These are phyloP conservation scores for Candida endomychidarum DNA, from an alignment of 805 yeast species.

Conservation along the genomic window DNA sequence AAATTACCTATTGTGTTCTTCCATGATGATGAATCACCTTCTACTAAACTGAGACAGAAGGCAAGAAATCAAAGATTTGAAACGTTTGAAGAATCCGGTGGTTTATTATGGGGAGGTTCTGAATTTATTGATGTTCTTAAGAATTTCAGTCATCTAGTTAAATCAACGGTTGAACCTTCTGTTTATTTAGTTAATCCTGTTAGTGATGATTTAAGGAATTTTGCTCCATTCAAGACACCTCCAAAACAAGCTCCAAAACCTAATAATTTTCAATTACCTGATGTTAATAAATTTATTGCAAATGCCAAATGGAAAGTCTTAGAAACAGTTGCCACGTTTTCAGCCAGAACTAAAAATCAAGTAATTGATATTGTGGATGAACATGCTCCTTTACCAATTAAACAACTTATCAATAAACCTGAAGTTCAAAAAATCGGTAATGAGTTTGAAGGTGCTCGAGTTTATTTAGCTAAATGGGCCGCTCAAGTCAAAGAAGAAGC, in stretches of 20 bases:
- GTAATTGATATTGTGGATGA: constrained; percentile 66
- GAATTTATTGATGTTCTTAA: constrained; percentile 62
- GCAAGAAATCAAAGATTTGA: constrained; percentile 65
- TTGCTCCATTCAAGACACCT: constrained; percentile 37
- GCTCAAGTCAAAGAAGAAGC: constrained; percentile 91
- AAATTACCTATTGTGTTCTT: constrained; percentile 83
- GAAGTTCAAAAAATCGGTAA: constrained; percentile 80
- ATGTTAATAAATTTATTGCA: constrained; percentile 51
- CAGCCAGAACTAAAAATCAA: constrained; percentile 47
- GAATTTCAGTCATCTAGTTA: constrained; percentile 59
- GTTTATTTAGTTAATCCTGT: constrained; percentile 80
- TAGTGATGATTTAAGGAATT: constrained; percentile 59
- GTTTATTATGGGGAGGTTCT: constrained; percentile 88
- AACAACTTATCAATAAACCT: constrained; percentile 65
- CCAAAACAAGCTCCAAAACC: constrained; percentile 1
- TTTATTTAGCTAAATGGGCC: constrained; percentile 96
- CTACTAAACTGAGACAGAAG: constrained; percentile 63
- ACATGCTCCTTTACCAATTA: constrained; percentile 59
- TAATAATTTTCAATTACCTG: constrained; percentile 22
- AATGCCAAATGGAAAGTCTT: constrained; percentile 84
- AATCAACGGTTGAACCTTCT: constrained; percentile 68
- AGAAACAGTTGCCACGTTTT: constrained; percentile 78
- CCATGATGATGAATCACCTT: constrained; percentile 85
- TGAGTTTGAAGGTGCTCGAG: constrained; percentile 90
- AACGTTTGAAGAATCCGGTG: constrained; percentile 59